phyloP scores from a whole-genome alignment of 164 flowering plant species.

The Sedum album region DNA sequence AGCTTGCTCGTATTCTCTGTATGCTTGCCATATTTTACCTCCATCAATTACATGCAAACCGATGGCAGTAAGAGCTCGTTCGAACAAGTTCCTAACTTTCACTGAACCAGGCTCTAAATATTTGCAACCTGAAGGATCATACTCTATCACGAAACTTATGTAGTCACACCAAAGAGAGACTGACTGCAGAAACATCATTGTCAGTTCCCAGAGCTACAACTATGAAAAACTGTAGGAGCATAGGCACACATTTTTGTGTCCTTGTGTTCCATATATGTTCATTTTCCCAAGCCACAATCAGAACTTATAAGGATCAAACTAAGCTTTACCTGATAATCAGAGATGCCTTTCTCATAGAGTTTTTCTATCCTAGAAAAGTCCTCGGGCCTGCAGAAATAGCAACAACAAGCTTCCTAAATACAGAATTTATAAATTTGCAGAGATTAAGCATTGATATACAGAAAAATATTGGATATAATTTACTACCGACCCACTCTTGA shows the following conservation, averaged over 20 bases:
- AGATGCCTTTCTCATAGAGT: conserved; percentile 70
- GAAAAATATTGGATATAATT: neutral
- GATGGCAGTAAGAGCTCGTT: conserved; percentile 81
- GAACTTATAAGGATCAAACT: neutral
- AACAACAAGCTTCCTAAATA: neutral
- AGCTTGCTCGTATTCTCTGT: conserved; percentile 76
- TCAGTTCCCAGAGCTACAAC: neutral
- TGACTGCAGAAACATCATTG: conserved; percentile 52
- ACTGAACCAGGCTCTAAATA: conserved; percentile 48
- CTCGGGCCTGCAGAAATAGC: conserved; percentile 42
- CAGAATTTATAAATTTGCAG: neutral
- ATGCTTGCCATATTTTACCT: conserved; percentile 74
- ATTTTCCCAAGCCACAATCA: neutral
- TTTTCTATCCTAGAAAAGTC: conserved; percentile 39
- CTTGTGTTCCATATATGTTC: neutral
- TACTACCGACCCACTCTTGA: neutral
- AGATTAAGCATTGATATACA: neutral
- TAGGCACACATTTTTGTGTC: neutral
- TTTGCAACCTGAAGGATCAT: conserved; percentile 46
- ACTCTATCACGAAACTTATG: conserved; percentile 58
- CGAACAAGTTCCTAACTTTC: conserved; percentile 72
- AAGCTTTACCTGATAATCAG: conserved; percentile 73
- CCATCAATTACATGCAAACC: conserved; percentile 86
- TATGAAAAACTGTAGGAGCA: neutral
- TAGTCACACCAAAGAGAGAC: conserved; percentile 87